Conservation (phyloP, 371 early-diverging fungal species). For the Batkoa obscura region DNA sequence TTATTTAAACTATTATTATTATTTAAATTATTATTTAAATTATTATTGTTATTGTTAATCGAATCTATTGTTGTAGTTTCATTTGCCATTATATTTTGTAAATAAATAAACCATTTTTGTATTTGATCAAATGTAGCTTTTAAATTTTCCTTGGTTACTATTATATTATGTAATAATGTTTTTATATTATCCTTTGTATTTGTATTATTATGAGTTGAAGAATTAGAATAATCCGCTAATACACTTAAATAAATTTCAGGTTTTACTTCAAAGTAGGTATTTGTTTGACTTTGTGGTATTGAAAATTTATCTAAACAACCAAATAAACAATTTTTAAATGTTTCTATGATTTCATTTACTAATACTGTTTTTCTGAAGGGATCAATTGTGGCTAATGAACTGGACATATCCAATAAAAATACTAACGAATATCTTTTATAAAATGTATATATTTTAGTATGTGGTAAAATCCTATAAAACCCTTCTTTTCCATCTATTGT, state of each 20-base stretch:
- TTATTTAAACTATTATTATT: too few relatives aligned
- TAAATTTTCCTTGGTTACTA: constrained; percentile 26
- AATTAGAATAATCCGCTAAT: constrained; percentile 40
- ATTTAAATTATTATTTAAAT: too few relatives aligned
- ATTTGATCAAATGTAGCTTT: too few relatives aligned
- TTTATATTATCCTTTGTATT: too few relatives aligned
- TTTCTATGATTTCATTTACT: not conserved
- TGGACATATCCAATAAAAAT: constrained; percentile 4
- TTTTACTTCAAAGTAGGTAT: not conserved
- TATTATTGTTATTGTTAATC: constrained; percentile 7
- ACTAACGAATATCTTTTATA: constrained; percentile 4
- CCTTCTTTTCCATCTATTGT: too few relatives aligned
- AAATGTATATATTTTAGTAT: constrained; percentile 3
- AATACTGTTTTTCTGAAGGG: not conserved
- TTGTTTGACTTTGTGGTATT: not conserved
- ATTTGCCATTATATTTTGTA: too few relatives aligned
- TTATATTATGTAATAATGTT: constrained; percentile 40
- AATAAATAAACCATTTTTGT: too few relatives aligned
- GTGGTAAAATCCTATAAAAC: constrained; percentile 2
- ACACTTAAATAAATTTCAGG: constrained; percentile 35
- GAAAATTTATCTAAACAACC: not conserved
- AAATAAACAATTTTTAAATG: not conserved
- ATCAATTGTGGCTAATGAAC: constrained; percentile 1
- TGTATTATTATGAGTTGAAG: too few relatives aligned
- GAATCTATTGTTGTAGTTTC: too few relatives aligned